These are phyloP conservation scores for Pleodorina starrii DNA, from an alignment of 139 green algal genomes.

Conservation along the genomic window DNA sequence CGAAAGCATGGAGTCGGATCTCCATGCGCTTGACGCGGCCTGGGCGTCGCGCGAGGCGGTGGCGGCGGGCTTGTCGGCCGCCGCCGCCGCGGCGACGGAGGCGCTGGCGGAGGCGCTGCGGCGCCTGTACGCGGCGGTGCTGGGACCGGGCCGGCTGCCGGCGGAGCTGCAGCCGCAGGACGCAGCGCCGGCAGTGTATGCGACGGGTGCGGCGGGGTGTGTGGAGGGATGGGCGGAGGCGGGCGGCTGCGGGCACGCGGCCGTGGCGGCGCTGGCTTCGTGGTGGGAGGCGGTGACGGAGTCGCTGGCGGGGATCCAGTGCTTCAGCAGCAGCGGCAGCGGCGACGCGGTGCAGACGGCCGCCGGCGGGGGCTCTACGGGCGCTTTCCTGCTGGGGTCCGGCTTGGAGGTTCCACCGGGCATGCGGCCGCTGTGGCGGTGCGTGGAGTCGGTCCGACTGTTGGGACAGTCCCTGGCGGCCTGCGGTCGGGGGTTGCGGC, in stretches of 20 bases:
- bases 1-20: not conserved
- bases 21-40: not conserved
- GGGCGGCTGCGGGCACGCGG: slow-evolving; percentile 17
- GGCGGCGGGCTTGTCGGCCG: not conserved
- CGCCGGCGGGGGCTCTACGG: too few species aligned
- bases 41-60: slow-evolving; percentile 25
- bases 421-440: slow-evolving; percentile 28
- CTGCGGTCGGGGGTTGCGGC: not conserved
- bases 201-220: not conserved
- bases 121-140: not conserved
- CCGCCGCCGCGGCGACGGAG: not conserved
- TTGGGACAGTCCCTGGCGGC: not conserved
- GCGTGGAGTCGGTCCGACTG: not conserved
- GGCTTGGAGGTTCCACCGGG: not conserved
- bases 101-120: slow-evolving; percentile 10
- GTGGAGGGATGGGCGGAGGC: not conserved
- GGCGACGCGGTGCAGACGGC: not conserved
- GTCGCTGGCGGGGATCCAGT: not conserved
- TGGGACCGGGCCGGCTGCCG: not conserved
- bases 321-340: not conserved
- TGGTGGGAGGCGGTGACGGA: slow-evolving; percentile 26
- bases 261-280: not conserved
- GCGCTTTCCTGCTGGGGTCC: not conserved
- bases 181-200: not conserved
- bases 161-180: not conserved